Base-by-base conservation (phyloP, 306 rosid genomes). In the Cajanus cajan region DNA sequence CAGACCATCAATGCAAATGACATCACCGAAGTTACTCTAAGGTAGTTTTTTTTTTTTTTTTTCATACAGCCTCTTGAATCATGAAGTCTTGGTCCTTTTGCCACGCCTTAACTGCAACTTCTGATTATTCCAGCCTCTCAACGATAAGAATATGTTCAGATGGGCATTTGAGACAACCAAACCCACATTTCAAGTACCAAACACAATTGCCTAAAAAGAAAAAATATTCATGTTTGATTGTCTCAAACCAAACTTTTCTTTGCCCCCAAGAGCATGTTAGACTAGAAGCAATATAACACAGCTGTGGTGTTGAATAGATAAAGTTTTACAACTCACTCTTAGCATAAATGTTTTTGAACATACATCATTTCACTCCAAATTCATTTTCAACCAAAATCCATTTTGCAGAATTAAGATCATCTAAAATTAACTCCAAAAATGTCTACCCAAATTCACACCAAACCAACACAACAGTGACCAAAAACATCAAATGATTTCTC, bases 91-190 rank as follows among this genome's bases (percentile, higher is more conserved):
- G 59, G 40, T 47, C 51, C 22, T 40, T 34, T 28, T 3, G 11
- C 8, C 9, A 1, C 5, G 33, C 59, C 18, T 62, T 44, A 44
- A 76, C 62, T 19, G 7, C 25, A 62, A 18, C 21, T 16, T 39
- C 68, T 37, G 43, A 52, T 39, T 80, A 63, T 63, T 40, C 40
- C 7, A 47, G 58, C 43, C 71, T 80, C 74, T 77, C 68, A 52
- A 61, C 2, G 10, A 55, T 22, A 10, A 22, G 34, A 48, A 48
- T 16, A 50, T 50, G 57, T 57, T 13, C 0, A 1, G 39, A 13
- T 25, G 12, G 66, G 66, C 4, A 7, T 25, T 22, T 57, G 36
- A 12, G 64, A 59, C 39, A 59, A n/a, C 39, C 67, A 61, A 28
- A 61, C 67, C 14, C 21, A 28, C 67, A 31, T 5, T 54, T 61